Conservation (phyloP, 2,329 filamentous ascomycete species). For the Lasiodiplodia gonubiensis region DNA sequence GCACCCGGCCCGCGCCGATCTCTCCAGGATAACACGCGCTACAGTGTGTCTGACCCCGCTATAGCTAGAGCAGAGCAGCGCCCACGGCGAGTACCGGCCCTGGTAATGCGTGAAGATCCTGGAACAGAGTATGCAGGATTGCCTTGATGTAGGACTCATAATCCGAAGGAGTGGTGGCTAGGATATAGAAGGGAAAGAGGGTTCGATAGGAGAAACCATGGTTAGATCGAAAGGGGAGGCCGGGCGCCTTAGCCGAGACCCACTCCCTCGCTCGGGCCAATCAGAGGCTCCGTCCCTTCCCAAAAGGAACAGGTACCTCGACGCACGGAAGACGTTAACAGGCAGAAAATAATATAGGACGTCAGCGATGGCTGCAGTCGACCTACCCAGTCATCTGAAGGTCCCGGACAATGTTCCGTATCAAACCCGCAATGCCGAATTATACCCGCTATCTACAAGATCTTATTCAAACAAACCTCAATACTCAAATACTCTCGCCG, state of each 20-base stretch:
- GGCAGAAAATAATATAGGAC: not conserved
- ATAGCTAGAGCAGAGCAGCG: slow-evolving; percentile 16
- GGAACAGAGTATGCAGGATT: slow-evolving; percentile 8
- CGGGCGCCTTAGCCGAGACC: slow-evolving; percentile 9
- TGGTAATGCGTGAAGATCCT: slow-evolving; percentile 6
- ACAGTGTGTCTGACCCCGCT: slow-evolving; percentile 12
- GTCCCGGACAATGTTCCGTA: not conserved
- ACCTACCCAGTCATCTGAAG: too few relatives aligned
- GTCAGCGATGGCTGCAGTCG: not conserved
- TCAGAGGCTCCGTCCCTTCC: not conserved
- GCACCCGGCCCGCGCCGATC: slow-evolving; percentile 22
- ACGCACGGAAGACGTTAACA: not conserved
- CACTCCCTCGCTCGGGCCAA: slow-evolving; percentile 2
- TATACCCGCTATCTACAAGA: not conserved
- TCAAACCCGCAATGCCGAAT: not conserved
- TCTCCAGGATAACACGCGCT: slow-evolving; percentile 12
- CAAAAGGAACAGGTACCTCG: not conserved
- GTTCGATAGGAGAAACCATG: slow-evolving; percentile 5
- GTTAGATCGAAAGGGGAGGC: slow-evolving; percentile 8
- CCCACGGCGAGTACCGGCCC: slow-evolving; percentile 15
- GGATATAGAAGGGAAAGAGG: slow-evolving; percentile 1
- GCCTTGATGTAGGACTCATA: slow-evolving; percentile 3
- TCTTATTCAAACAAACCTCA: not conserved
- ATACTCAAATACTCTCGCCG: not conserved
- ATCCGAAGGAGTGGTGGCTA: not conserved